Conservation (phyloP, 2,329 filamentous ascomycete genomes). For the Leptosphaerulina australis region DNA sequence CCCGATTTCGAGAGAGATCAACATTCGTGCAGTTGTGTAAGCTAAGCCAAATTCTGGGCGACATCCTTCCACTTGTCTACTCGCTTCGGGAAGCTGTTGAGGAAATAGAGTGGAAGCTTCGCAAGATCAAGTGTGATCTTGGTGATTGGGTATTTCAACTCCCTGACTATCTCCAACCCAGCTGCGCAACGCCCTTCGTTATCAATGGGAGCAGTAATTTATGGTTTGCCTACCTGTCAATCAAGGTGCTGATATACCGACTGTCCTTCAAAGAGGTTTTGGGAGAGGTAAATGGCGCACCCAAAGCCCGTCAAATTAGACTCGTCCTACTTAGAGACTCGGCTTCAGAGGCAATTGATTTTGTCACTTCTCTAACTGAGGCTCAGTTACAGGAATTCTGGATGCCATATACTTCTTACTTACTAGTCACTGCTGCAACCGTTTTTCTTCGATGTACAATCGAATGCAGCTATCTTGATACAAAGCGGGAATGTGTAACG, state of each 20-base stretch:
- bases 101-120: conserved; percentile 13
- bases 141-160: conserved; percentile 23
- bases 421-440: conserved; percentile 27
- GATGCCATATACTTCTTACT: conserved; percentile 30
- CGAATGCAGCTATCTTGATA: conserved; percentile 17
- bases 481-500: conserved; percentile 11
- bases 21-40: conserved; percentile 26
- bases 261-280: conserved; percentile 19
- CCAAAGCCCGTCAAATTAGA: conserved; percentile 19
- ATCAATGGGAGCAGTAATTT: conserved; percentile 26
- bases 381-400: conserved; percentile 27
- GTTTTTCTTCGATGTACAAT: conserved; percentile 26
- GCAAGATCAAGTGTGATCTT: conserved; percentile 19
- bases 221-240: conserved; percentile 26
- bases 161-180: conserved; percentile 11
- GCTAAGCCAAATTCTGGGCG: conserved; percentile 26
- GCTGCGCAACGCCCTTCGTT: neutral
- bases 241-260: conserved; percentile 23
- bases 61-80: conserved; percentile 26
- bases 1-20: neutral
- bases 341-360: conserved; percentile 13
- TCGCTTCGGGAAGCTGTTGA: conserved; percentile 14
- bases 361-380: conserved; percentile 16
- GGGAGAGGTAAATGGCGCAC: neutral
- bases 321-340: conserved; percentile 21